A percentile compares a stretch with the other conserved stretches of the same genome.
These are phyloP conservation scores for Camelina laxa DNA, from an alignment of 345 rosid species.

Conservation along the genomic window DNA sequence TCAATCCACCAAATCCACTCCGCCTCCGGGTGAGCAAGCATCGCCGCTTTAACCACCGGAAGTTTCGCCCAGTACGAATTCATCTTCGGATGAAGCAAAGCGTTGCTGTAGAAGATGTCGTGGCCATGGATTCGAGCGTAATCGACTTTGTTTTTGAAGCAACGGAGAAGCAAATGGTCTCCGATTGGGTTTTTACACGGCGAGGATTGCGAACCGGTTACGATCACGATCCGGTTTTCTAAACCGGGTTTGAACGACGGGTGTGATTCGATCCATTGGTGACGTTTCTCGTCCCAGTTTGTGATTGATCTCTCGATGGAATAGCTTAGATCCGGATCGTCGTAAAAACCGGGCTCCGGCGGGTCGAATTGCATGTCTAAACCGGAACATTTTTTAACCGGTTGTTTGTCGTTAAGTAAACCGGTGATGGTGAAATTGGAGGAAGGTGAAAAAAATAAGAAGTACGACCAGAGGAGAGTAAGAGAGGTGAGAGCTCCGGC, in stretches of 20 bases:
- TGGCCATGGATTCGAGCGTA: conserved; percentile 82
- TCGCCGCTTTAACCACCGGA: conserved; percentile 75
- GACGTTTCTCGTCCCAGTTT: conserved; percentile 82
- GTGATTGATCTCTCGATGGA: conserved; percentile 57
- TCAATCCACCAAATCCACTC: conserved; percentile 99
- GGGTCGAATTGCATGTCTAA: conserved; percentile 59
- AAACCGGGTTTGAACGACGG: conserved; percentile 70
- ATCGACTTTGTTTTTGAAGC: conserved; percentile 92
- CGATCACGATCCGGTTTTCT: conserved; percentile 60
- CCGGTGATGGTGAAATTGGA: conserved; percentile 28
- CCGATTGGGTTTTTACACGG: conserved; percentile 88
- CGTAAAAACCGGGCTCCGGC: conserved; percentile 62
- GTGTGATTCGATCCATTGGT: conserved; percentile 70
- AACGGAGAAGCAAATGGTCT: conserved; percentile 74
- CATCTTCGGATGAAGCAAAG: conserved; percentile 81
- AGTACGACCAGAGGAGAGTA: conserved; percentile 64
- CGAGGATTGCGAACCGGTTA: conserved; percentile 83
- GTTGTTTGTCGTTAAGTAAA: not conserved
- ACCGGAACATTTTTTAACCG: conserved; percentile 36
- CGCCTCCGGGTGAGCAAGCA: conserved; percentile 97
- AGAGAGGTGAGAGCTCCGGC: conserved; percentile 61
- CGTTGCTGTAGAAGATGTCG: conserved; percentile 84
- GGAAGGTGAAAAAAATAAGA: conserved; percentile 48
- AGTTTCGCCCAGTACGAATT: conserved; percentile 77
- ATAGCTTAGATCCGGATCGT: conserved; percentile 76